Base-by-base conservation (phyloP, 345 rosid species). In the Lepidium africanum region DNA sequence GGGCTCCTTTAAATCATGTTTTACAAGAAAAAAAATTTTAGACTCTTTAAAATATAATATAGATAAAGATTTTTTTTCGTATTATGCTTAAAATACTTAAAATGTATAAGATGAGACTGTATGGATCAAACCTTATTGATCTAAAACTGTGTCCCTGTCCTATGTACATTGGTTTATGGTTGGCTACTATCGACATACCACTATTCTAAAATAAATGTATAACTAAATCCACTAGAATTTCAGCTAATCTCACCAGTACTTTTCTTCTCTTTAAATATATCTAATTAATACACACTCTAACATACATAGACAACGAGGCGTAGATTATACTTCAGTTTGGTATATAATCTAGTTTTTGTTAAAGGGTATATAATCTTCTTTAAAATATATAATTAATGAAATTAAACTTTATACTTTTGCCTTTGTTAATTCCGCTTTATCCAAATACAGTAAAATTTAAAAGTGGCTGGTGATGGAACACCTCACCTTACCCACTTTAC, bases 401-500 rank as follows among this genome's bases (percentile, higher is more conserved):
- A 58, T 27, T 13, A 23, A 59, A 41, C 39, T 42, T 42, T 10
- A 6, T 43, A 30, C 16, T 62, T 45, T 32, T 63, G 56, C 14
- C 12, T 10, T 15, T 21, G 8, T 4, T 16, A 10, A 16, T 37
- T 56, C 15, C 11, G 38, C 32, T 27, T 49, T 49, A n/a, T 37
- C 10, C 48, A 21, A 37, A 48, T 48, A 13, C 25, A 9, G 19
- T 13, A 47, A 13, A 50, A 38, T 60, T 11, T 4, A 41, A 53
- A 11, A 41, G 63, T 67, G 71, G 54, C 32, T 53, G 0, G 6
- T 42, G 62, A 67, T 19, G 42, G 43, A 55, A 54, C 71, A 67
- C 63, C 54, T 54, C 54, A 67, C 53, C 71, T 66, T 53, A 32
- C 62, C 13, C 19, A 52, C 62, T 66, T 53, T 7, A 30, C 52